These are phyloP conservation scores for Boletellus emodensis DNA, from an alignment of 768 basidiomycete genomes.

Conservation along the genomic window DNA sequence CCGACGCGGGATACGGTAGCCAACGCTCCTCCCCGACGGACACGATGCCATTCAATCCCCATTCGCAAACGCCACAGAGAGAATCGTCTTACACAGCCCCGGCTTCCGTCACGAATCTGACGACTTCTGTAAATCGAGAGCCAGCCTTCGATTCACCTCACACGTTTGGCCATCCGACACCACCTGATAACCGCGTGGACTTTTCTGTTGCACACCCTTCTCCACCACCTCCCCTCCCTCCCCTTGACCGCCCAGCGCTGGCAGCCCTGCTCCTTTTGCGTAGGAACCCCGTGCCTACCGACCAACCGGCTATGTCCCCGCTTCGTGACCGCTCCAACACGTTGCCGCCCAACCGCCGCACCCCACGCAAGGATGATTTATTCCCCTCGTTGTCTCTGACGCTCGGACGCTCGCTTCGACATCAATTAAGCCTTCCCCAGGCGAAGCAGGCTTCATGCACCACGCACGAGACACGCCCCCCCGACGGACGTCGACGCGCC, in stretches of 20 bases:
- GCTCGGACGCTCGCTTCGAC: constrained; percentile 26
- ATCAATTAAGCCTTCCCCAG: constrained; percentile 26
- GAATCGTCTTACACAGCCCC: constrained; percentile 19
- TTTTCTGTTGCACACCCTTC: constrained; percentile 29
- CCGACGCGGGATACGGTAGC: constrained; percentile 17
- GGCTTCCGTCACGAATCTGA: constrained; percentile 16
- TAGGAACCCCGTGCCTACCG: constrained; percentile 11
- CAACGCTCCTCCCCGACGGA: constrained; percentile 30
- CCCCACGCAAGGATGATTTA: constrained; percentile 17
- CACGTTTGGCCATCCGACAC: constrained; percentile 40
- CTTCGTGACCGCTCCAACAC: constrained; percentile 25
- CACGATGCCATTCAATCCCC: constrained; percentile 24
- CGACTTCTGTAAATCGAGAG: constrained; percentile 27
- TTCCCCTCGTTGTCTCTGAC: constrained; percentile 23
- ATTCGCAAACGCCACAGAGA: constrained; percentile 26
- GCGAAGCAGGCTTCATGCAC: constrained; percentile 23
- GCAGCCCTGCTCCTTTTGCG: constrained; percentile 19
- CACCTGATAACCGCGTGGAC: constrained; percentile 19
- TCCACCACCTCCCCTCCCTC: constrained; percentile 51
- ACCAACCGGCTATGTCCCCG: constrained; percentile 1
- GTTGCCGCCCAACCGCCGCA: constrained; percentile 12
- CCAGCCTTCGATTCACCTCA: constrained; percentile 34
- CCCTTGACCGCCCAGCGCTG: constrained; percentile 42
- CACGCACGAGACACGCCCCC: neutral
- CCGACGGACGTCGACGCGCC: constrained; percentile 17